phyloP scores from a whole-genome alignment of 2,329 filamentous ascomycete genomes.

The Thelonectria discophora region DNA sequence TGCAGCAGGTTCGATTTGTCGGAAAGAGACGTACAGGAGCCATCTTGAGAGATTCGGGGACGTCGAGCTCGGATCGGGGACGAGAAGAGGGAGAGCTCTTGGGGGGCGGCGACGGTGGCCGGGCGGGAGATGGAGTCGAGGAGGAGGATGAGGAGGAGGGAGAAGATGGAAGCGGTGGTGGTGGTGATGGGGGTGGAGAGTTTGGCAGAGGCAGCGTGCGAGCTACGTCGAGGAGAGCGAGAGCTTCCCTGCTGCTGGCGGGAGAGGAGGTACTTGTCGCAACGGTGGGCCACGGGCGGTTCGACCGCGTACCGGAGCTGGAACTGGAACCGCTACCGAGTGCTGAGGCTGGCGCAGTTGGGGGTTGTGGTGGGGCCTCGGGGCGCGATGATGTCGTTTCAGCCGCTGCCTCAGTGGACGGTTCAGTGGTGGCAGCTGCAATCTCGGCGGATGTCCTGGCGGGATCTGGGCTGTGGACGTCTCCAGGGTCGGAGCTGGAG shows the following conservation, averaged over 20 bases:
- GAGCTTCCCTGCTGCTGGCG: conserved; percentile 35
- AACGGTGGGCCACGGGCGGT: conserved; percentile 10
- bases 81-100: conserved; percentile 40
- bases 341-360: no score
- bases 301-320: conserved; percentile 2
- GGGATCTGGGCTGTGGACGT: conserved; percentile 12
- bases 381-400: conserved; percentile 46
- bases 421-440: conserved; percentile 16
- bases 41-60: conserved; percentile 56
- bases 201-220: conserved; percentile 52
- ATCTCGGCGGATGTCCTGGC: conserved; percentile 22
- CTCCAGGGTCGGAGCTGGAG: background rate
- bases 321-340: no score
- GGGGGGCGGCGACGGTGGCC: conserved; percentile 43
- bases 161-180: conserved; percentile 46
- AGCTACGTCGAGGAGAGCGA: conserved; percentile 48
- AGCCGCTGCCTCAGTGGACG: background rate
- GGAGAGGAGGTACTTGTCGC: conserved; percentile 12
- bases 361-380: conserved; percentile 42
- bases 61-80: conserved; percentile 37
- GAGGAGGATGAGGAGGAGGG: conserved; percentile 44
- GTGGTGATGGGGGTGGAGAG: conserved; percentile 52
- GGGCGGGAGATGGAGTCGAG: conserved; percentile 44
- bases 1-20: conserved; percentile 24
- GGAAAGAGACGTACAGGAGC: conserved; percentile 59